Percentiles rank a stretch among this genome's conserved stretches.
These are phyloP conservation scores for Daphne laureola DNA, from an alignment of 441 rosid species.

Conservation along the genomic window DNA sequence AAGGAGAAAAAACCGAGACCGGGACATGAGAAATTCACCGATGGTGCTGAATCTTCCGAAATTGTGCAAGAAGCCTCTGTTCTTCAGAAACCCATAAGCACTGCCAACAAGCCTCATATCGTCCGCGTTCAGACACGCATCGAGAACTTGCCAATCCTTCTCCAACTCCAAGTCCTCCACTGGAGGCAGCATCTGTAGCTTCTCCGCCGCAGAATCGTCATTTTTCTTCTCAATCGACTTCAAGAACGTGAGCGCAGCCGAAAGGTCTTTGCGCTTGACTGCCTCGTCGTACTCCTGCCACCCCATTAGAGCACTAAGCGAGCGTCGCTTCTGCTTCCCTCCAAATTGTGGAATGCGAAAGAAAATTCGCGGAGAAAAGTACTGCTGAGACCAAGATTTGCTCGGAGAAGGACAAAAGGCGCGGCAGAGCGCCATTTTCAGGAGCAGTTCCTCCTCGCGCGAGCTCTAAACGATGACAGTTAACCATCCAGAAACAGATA, in stretches of 20 bases:
- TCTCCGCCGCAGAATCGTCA: constrained; percentile 15
- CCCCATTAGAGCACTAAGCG: constrained; percentile 44
- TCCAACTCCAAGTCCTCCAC: constrained; percentile 26
- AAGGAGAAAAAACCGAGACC: background rate
- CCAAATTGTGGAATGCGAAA: constrained; percentile 16
- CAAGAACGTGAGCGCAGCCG: constrained; percentile 71
- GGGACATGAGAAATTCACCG: constrained; percentile 24
- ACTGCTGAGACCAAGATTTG: no score
- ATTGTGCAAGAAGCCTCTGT: constrained; percentile 49
- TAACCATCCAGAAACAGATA: no score
- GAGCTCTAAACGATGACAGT: no score
- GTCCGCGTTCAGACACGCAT: constrained; percentile 84
- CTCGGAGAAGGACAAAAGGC: no score
- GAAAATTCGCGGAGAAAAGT: constrained; percentile 7
- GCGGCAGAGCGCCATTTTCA: no score
- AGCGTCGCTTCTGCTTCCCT: constrained; percentile 13
- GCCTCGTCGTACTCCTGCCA: constrained; percentile 92
- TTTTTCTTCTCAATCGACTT: constrained; percentile 34
- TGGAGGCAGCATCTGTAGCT: constrained; percentile 14
- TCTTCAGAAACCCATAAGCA: constrained; percentile 60
- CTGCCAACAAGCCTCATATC: constrained; percentile 77
- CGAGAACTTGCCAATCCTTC: constrained; percentile 83
- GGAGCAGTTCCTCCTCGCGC: no score
- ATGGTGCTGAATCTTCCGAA: constrained; percentile 65
- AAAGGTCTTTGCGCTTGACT: constrained; percentile 75